Base-by-base conservation (phyloP, 169 alveolate species). In the Babesia microti region DNA sequence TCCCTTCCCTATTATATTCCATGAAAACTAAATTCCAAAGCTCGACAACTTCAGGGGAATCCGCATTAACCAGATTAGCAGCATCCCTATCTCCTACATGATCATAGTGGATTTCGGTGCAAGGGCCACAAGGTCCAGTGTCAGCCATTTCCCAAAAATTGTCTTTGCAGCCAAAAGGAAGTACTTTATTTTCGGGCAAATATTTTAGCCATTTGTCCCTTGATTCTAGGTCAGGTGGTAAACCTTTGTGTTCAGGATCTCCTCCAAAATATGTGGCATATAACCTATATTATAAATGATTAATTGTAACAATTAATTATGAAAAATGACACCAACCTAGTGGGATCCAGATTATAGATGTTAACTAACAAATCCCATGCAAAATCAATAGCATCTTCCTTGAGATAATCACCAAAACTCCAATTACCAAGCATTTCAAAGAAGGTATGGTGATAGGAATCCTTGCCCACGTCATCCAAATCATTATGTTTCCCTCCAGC, bases 101-200 rank as follows among this genome's bases (percentile, higher is more conserved):
- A 59, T 91, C 97, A 57, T 74, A 91, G 78, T 91, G 97, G 22
- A 91, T 83, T 63, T 91, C 97, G n/a, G 94, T 66, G 63, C 96
- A 91, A 1, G 97, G 97, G 7, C 97, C 97, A 43, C 97, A 91
- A 6, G 97, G 97, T 17, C 97, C 97, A 2, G 93, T 84, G 52
- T 91, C 97, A 1, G 93, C 97, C 97, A 91, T 91, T 78, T 91
- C 97, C 97, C 97, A 91, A 76, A 91, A 91, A 68, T 91, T 91
- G 19, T 89, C 97, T 51, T 84, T 83, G 65, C 67, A 48, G 1
- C 92, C 88, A 50, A 87, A 87, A 12, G 95, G 91, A 44, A 78
- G 35, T n/a, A 61, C 79, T 35, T 66, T 53, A 14, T 43, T 53
- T 14, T 57, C 82, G 12, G 91, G 93, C 28, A 90, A 37, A 52